These are phyloP conservation scores for Xenoacremonium recifei DNA, from an alignment of 2,329 filamentous ascomycete genomes.

Conservation along the genomic window DNA sequence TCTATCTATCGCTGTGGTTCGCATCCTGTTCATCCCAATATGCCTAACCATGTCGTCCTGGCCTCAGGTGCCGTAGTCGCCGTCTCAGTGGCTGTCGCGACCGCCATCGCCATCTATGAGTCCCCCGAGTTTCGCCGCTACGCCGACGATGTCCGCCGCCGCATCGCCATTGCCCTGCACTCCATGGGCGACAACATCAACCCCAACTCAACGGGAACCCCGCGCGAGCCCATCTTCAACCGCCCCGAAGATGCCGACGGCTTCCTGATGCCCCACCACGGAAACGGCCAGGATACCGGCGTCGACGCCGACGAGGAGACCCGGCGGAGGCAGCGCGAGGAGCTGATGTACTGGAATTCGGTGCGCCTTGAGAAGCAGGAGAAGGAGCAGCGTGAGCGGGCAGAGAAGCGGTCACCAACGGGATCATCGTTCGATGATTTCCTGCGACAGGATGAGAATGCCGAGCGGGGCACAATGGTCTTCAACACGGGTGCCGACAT, in stretches of 20 bases:
- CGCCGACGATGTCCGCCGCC: conserved; percentile 59
- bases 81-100: conserved; percentile 55
- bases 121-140: conserved; percentile 62
- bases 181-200: conserved; percentile 57
- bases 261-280: conserved; percentile 53
- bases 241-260: conserved; percentile 65
- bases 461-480: conserved; percentile 55
- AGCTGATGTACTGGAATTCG: conserved; percentile 65
- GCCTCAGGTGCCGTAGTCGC: conserved; percentile 58
- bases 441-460: conserved; percentile 47
- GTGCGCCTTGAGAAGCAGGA: conserved; percentile 49
- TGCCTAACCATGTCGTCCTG: conserved; percentile 57
- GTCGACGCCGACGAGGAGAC: conserved; percentile 64
- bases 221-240: conserved; percentile 57
- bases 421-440: conserved; percentile 60
- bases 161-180: conserved; percentile 60
- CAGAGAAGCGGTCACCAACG: conserved; percentile 17
- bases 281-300: conserved; percentile 38
- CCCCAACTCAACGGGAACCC: conserved; percentile 40
- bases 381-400: conserved; percentile 21
- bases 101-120: conserved; percentile 62
- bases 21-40: no score
- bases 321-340: conserved; percentile 59
- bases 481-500: conserved; percentile 56
- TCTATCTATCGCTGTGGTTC: no score